Evolutionary conservation across 2,329 filamentous ascomycete species (phyloP), one percentile per base, ranked within the genome.

Genomic region (Calonectria pseudoturangicola): DNA sequence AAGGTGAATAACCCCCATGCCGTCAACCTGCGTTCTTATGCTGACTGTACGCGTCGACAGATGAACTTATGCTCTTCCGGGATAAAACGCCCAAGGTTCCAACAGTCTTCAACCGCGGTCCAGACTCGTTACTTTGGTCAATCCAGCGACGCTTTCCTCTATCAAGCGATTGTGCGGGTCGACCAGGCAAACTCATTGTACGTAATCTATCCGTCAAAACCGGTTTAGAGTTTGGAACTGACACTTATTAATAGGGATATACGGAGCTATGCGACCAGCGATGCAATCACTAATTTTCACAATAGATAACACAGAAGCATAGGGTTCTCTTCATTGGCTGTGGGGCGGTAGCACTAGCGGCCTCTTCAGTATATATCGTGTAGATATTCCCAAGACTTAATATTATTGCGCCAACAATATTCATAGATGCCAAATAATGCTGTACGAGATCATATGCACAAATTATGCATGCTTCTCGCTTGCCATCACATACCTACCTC

Each of bases 51-150:
- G n/a, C 4, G 1, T 27, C 21, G 6, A 28, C 21, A 60, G 54
- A 60, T 15, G 54, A 60, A 41, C 54, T 60, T 6, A 60, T 60
- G 54, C 54, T 60, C 33, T 60, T 60, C 54, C 54, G 54, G 15
- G 54, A 60, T 25, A 60, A 60, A 36, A 60, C 54, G 28, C 54
- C 54, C 10, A 60, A 60, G 15, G 21, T 60, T 13, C 54, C 54
- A 16, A 60, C 54, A 25, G 54, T 60, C 4, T 60, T 60, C 54
- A 60, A 60, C 33, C 54, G 54, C 18, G 54, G 54, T 21, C 54
- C 54, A 25, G 54, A 60, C 21, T 60, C 54, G 0, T 39, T 60
- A 21, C 54, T 60, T 21, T 60, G 54, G 54, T 60, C 54, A 27
- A 60, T 60, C 27, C 28, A 48, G 27, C 13, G 54, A 8, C 54